These are phyloP conservation scores for Tetrapyrgos nigripes DNA, from an alignment of 1,284 basidiomycete species.

Conservation along the genomic window DNA sequence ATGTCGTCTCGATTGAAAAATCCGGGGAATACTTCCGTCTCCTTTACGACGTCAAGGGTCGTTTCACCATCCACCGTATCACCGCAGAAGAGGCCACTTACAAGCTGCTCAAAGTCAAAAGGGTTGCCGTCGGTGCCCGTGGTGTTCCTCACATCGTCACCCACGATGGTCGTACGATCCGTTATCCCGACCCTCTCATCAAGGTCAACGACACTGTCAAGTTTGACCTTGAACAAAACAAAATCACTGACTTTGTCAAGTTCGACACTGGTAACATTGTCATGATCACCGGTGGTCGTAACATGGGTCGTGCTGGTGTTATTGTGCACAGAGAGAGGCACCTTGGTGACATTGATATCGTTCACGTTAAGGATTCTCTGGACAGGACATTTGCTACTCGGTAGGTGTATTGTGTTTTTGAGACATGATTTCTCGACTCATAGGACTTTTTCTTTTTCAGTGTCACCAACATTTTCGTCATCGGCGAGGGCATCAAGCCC, in stretches of 20 bases:
- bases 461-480: slow-evolving; percentile 97
- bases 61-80: slow-evolving; percentile 99
- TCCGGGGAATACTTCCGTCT: slow-evolving; percentile 99
- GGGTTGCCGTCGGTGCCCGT: slow-evolving; percentile 90
- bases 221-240: slow-evolving; percentile 94
- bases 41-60: slow-evolving; percentile 99
- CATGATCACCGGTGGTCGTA: slow-evolving; percentile 98
- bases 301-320: slow-evolving; percentile 98
- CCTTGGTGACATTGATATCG: slow-evolving; percentile 97
- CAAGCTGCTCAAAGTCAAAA: slow-evolving; percentile 98
- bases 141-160: slow-evolving; percentile 98
- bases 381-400: slow-evolving; percentile 97
- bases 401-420: slow-evolving; percentile 50
- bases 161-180: slow-evolving; percentile 99
- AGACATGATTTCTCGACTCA: background rate
- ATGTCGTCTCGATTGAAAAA: slow-evolving; percentile 97
- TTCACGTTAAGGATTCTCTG: slow-evolving; percentile 95
- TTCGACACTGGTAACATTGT: slow-evolving; percentile 98
- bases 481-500: slow-evolving; percentile 94
- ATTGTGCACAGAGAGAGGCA: slow-evolving; percentile 98
- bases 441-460: slow-evolving; percentile 47
- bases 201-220: slow-evolving; percentile 98
- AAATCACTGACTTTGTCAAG: slow-evolving; percentile 94
- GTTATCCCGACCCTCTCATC: slow-evolving; percentile 97
- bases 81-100: slow-evolving; percentile 96